A percentile compares a stretch with the other conserved stretches of the same genome.
Conservation (phyloP, 306 rosid species). For the Trifolium dubium region DNA sequence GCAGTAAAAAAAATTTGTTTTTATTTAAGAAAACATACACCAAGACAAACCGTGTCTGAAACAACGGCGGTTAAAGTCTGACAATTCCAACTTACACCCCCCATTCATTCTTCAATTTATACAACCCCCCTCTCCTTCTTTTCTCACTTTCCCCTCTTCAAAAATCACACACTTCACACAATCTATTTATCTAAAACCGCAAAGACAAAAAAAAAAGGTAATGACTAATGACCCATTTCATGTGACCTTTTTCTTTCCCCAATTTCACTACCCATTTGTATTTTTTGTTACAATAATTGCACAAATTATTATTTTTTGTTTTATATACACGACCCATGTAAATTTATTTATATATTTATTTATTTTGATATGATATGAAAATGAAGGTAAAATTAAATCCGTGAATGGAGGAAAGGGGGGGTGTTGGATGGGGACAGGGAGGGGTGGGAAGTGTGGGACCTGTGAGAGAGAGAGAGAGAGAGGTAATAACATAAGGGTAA, state of each 20-base stretch:
- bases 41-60: conserved; percentile 31
- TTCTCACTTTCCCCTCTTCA: conserved; percentile 19
- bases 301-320: too few species aligned
- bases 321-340: too few species aligned
- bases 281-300: not conserved
- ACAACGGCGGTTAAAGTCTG: conserved; percentile 51
- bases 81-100: conserved; percentile 17
- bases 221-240: not conserved
- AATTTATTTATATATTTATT: too few species aligned
- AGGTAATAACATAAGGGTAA: not conserved
- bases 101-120: conserved; percentile 42
- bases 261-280: not conserved
- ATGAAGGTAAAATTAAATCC: conserved; percentile 52
- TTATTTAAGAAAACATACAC: conserved; percentile 22
- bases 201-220: conserved; percentile 30
- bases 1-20: conserved; percentile 27
- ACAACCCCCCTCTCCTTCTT: not conserved
- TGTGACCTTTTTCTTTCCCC: not conserved
- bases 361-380: not conserved
- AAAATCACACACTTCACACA: not conserved
- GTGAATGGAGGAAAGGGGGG: conserved; percentile 47
- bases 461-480: not conserved
- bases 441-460: conserved; percentile 59
- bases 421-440: conserved; percentile 26
- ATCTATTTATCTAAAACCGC: not conserved